phyloP scores from a whole-genome alignment of 331 rosid genomes.

The Quercus phellos region DNA sequence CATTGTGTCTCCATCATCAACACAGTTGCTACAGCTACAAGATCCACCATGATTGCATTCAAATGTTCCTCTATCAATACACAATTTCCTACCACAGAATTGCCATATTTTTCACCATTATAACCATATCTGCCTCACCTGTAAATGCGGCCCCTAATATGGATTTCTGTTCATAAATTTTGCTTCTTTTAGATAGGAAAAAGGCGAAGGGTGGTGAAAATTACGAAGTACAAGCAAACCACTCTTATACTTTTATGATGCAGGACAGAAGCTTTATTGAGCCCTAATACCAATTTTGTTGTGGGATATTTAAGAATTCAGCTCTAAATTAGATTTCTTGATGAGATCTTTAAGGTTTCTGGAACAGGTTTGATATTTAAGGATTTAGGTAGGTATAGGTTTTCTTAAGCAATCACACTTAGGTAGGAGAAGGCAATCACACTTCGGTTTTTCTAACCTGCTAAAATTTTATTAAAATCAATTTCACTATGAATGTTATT shows the following conservation, averaged over 20 bases:
- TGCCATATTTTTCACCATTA: neutral
- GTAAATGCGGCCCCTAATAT: neutral
- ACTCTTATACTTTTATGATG: neutral
- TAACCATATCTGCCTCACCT: neutral
- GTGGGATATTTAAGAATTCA: too few relatives aligned
- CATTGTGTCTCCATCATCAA: neutral
- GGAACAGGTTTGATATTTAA: too few relatives aligned
- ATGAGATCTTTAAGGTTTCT: too few relatives aligned
- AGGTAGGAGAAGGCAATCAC: too few relatives aligned
- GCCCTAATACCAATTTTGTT: too few relatives aligned
- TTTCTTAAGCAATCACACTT: too few relatives aligned
- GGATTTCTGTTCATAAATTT: neutral
- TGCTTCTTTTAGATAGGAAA: neutral
- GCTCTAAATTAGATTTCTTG: too few relatives aligned
- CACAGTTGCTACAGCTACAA: neutral
- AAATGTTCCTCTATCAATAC: neutral
- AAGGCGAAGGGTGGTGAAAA: neutral
- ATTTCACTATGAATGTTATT: too few relatives aligned
- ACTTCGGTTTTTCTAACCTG: too few relatives aligned
- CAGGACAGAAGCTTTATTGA: too few relatives aligned
- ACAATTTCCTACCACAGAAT: neutral
- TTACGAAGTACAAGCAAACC: neutral
- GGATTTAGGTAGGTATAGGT: too few relatives aligned
- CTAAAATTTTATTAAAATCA: too few relatives aligned
- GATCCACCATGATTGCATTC: neutral